Percentiles rank a stretch among this genome's conserved stretches.
Conservation (phyloP, 371 early-diverging fungal genomes). For the Funneliformis caledonium region DNA sequence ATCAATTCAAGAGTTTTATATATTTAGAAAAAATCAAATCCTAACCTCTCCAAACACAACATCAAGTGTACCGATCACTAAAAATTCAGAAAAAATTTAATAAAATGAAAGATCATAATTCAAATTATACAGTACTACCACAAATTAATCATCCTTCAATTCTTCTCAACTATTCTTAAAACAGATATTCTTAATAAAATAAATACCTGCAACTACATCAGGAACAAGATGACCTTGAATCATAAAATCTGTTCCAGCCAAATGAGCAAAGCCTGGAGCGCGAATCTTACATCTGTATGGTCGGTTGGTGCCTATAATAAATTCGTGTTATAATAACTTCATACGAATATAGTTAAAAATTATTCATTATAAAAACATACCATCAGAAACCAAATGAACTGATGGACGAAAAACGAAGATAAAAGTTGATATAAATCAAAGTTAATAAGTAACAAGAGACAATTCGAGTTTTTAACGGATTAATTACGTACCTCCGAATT, state of each 20-base stretch:
- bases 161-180: background rate
- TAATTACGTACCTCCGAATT: conserved; percentile 68
- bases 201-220: conserved; percentile 83
- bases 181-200: background rate
- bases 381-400: conserved; percentile 57
- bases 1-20: too few relatives aligned
- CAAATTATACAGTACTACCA: background rate
- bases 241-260: conserved; percentile 91
- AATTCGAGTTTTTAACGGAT: conserved; percentile 9
- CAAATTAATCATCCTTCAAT: too few relatives aligned
- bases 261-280: conserved; percentile 96
- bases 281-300: conserved; percentile 98
- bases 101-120: too few relatives aligned
- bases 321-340: background rate
- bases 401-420: background rate
- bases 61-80: conserved; percentile 4
- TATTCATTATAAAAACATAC: conserved; percentile 37
- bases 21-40: too few relatives aligned
- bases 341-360: background rate
- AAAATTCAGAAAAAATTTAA: background rate
- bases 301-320: conserved; percentile 72
- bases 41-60: conserved; percentile 2
- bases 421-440: background rate
- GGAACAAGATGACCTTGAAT: conserved; percentile 90
- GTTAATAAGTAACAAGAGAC: too few relatives aligned